Conservation (phyloP, 106 monocot species). For the Acanthochlamys bracteata region DNA sequence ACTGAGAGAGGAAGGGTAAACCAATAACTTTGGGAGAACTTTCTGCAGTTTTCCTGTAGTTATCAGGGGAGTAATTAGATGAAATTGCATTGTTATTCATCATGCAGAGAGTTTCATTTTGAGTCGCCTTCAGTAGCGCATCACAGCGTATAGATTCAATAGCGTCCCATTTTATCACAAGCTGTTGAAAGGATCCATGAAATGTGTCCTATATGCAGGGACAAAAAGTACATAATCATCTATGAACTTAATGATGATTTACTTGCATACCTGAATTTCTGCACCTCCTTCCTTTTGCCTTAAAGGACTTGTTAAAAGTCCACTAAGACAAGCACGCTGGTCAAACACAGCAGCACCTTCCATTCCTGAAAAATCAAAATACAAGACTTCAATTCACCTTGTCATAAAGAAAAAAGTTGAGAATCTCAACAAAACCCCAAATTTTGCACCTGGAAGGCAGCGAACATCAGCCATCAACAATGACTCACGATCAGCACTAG, state of each 20-base stretch:
- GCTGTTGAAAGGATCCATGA: constrained; percentile 30
- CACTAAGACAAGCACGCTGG: constrained; percentile 44
- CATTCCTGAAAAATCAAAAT: constrained; percentile 45
- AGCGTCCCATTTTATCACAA: constrained; percentile 81
- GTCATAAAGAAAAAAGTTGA: background rate
- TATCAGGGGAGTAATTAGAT: background rate
- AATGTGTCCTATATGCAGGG: background rate
- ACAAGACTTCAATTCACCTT: constrained; percentile 1
- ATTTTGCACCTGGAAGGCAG: constrained; percentile 74
- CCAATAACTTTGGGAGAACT: constrained; percentile 6
- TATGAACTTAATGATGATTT: no score
- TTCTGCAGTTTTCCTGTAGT: background rate
- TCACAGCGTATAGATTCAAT: constrained; percentile 31
- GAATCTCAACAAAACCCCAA: background rate
- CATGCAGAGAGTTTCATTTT: constrained; percentile 4
- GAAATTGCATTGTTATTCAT: background rate
- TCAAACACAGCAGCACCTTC: constrained; percentile 91
- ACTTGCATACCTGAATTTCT: constrained; percentile 68
- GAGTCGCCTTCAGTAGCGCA: constrained; percentile 15
- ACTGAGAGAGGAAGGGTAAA: constrained; percentile 6
- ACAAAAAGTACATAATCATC: constrained; percentile 3
- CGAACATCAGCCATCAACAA: constrained; percentile 74
- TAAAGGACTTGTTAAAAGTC: constrained; percentile 59
- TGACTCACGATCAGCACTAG: constrained; percentile 30
- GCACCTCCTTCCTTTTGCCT: constrained; percentile 48